These are phyloP conservation scores for Heterobasidion parviporum DNA, from an alignment of 1,284 basidiomycete species.

Conservation along the genomic window DNA sequence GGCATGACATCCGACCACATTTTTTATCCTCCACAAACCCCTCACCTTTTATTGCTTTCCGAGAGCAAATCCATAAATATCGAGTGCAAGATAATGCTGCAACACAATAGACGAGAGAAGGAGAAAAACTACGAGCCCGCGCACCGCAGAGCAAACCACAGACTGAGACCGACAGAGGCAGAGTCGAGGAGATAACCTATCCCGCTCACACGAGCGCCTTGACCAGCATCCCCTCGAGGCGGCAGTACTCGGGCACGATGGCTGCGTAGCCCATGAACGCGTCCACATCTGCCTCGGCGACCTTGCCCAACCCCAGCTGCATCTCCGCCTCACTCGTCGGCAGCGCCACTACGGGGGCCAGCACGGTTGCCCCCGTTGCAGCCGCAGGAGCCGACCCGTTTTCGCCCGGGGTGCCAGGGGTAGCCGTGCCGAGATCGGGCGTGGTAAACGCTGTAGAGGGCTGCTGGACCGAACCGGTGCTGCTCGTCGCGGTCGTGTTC, in stretches of 20 bases:
- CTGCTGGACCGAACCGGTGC: constrained; percentile 10
- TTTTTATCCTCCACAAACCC: neutral
- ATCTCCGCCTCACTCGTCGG: constrained; percentile 62
- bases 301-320: constrained; percentile 68
- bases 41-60: neutral
- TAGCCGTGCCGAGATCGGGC: constrained; percentile 40
- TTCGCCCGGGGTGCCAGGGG: constrained; percentile 20
- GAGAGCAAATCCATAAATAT: neutral
- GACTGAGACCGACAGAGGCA: neutral
- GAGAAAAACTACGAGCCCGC: neutral
- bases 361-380: constrained; percentile 13
- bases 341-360: constrained; percentile 62
- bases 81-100: neutral
- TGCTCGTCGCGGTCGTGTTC: constrained; percentile 23
- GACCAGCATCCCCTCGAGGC: constrained; percentile 67
- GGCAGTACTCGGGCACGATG: constrained; percentile 74
- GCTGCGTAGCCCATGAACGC: constrained; percentile 78
- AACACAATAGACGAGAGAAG: neutral
- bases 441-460: constrained; percentile 57
- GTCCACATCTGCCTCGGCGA: constrained; percentile 74
- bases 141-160: neutral
- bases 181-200: neutral
- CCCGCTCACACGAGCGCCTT: constrained; percentile 42
- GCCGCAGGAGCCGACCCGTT: constrained; percentile 18
- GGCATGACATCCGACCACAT: neutral